Evolutionary conservation across 352 stramenopile genomes (phyloP).

Genomic region (Achlya hypogyna): DNA sequence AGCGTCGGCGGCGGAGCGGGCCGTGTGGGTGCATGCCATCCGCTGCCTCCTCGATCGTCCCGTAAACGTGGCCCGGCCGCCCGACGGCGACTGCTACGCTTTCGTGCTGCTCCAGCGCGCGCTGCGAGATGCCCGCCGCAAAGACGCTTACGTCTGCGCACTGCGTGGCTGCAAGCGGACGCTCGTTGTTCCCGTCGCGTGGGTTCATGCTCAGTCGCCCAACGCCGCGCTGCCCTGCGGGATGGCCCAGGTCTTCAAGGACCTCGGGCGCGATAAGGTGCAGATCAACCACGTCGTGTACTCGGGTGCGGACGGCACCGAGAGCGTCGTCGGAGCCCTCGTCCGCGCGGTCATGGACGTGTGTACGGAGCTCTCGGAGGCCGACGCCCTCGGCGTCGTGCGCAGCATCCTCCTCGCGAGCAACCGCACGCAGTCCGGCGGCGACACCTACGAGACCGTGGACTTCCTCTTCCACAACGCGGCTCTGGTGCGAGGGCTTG

Average conservation of each 20-base stretch:
- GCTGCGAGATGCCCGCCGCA: not conserved
- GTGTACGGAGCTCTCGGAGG: not conserved
- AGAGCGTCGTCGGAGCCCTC: conserved; percentile 5
- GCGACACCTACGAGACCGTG: conserved; percentile 20
- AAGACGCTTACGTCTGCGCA: not conserved
- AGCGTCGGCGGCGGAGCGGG: conserved; percentile 11
- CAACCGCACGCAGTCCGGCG: conserved; percentile 18
- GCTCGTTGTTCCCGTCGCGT: conserved; percentile 11
- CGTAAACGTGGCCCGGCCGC: not conserved
- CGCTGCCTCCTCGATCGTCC: conserved; percentile 1
- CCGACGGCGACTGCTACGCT: conserved; percentile 12
- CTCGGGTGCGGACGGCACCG: conserved; percentile 11
- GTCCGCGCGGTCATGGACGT: conserved; percentile 13
- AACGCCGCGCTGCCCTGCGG: not conserved
- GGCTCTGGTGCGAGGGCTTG: not conserved
- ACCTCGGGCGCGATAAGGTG: conserved; percentile 15
- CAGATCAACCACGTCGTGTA: conserved; percentile 12
- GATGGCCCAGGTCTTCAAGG: conserved; percentile 20
- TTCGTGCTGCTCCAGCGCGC: not conserved
- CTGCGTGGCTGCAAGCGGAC: not conserved
- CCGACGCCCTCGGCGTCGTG: conserved; percentile 1
- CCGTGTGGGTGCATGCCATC: conserved; percentile 17
- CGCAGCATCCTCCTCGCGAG: conserved; percentile 8
- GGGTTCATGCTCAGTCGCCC: conserved; percentile 2
- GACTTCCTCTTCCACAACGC: conserved; percentile 19